These are phyloP conservation scores for Tetrapisispora nanseiensis DNA, from an alignment of 805 yeast genomes.

Conservation along the genomic window DNA sequence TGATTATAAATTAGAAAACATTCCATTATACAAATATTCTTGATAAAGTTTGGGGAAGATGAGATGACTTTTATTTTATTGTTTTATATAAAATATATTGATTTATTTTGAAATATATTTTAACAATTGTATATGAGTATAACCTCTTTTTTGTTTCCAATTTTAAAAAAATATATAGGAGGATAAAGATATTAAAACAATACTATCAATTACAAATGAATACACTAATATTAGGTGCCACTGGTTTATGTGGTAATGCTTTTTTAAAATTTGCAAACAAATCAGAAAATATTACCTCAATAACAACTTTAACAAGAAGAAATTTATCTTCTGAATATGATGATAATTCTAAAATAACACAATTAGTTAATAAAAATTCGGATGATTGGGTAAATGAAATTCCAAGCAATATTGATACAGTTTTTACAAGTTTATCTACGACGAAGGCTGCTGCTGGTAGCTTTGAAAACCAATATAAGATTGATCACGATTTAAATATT, in stretches of 20 bases:
- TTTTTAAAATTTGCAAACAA: slow-evolving; percentile 39
- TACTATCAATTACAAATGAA: not conserved
- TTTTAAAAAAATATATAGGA: no score
- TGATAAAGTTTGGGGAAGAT: no score
- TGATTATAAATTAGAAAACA: no score
- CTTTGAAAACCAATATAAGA: slow-evolving; percentile 53
- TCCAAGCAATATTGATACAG: slow-evolving; percentile 30
- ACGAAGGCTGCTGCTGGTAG: slow-evolving; percentile 67
- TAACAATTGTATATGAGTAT: no score
- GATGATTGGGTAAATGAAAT: slow-evolving; percentile 41
- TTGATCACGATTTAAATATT: slow-evolving; percentile 67
- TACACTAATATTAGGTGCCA: slow-evolving; percentile 52
- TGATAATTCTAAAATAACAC: slow-evolving; percentile 24
- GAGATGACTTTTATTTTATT: no score
- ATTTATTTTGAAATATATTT: no score
- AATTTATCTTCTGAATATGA: slow-evolving; percentile 24
- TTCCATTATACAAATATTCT: no score
- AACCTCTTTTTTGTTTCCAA: no score
- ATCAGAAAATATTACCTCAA: slow-evolving; percentile 30
- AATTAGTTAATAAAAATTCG: slow-evolving; percentile 38
- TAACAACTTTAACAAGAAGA: slow-evolving; percentile 46
- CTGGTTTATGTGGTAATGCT: slow-evolving; percentile 65
- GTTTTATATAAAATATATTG: no score
- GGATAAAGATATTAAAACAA: no score
- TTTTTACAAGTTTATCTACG: slow-evolving; percentile 67